A percentile compares a stretch with the other conserved stretches of the same genome.
Conservation (phyloP, 2,329 filamentous ascomycete species). For the Pochonia chlamydosporia region DNA sequence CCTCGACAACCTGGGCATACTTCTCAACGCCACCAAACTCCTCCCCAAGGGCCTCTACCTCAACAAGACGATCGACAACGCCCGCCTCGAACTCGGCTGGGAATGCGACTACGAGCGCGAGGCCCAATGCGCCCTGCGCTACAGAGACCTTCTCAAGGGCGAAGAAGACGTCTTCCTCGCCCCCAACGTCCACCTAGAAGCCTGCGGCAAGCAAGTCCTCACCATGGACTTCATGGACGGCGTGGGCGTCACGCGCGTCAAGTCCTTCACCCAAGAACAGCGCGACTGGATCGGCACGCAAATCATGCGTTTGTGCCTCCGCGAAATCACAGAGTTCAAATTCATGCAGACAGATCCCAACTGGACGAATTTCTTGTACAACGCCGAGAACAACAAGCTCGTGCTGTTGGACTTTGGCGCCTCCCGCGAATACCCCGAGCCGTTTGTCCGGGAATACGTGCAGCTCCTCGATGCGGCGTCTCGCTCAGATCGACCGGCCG, state of each 20-base stretch:
- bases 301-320: conserved; percentile 82
- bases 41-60: conserved; percentile 89
- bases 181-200: conserved; percentile 70
- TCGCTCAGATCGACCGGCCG: conserved; percentile 55
- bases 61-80: conserved; percentile 96
- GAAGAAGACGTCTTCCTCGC: conserved; percentile 72
- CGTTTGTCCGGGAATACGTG: conserved; percentile 77
- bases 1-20: conserved; percentile 83
- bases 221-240: conserved; percentile 93
- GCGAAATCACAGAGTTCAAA: conserved; percentile 88
- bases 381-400: conserved; percentile 62
- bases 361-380: conserved; percentile 98
- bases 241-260: conserved; percentile 74
- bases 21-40: conserved; percentile 84
- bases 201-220: conserved; percentile 78
- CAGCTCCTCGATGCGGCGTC: conserved; percentile 75
- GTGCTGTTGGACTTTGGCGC: conserved; percentile 96
- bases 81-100: conserved; percentile 86
- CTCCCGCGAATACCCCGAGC: conserved; percentile 73
- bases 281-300: conserved; percentile 95
- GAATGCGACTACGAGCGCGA: conserved; percentile 95
- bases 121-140: conserved; percentile 72
- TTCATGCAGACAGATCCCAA: conserved; percentile 99
- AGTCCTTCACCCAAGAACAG: conserved; percentile 71
- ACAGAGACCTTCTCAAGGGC: conserved; percentile 61